Conservation (phyloP, 1,139 yeast genomes). For the Suhomyces ambrosiae region DNA sequence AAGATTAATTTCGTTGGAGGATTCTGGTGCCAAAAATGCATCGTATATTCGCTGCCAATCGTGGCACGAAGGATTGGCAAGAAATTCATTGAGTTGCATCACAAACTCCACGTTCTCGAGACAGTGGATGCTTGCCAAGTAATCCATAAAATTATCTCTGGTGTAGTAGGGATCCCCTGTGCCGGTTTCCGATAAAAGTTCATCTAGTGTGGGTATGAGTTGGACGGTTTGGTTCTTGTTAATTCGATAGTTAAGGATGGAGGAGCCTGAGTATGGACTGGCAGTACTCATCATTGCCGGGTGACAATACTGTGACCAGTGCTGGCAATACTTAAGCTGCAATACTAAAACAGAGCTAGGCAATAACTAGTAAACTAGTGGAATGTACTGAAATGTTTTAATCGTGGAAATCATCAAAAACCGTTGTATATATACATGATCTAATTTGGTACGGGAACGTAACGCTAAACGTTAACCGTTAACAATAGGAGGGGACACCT, state of each 20-base stretch:
- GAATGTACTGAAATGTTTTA: background rate
- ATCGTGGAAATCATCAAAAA: background rate
- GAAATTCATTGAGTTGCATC: constrained; percentile 30
- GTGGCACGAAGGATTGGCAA: constrained; percentile 17
- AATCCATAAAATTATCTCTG: constrained; percentile 27
- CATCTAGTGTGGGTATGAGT: constrained; percentile 16
- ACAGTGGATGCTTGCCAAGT: constrained; percentile 34
- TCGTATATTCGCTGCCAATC: constrained; percentile 32
- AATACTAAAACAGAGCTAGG: too few species aligned
- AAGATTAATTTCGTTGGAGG: constrained; percentile 38
- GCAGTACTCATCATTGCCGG: constrained; percentile 10
- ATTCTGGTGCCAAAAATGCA: constrained; percentile 29
- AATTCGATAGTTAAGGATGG: constrained; percentile 15
- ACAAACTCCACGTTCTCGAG: constrained; percentile 41
- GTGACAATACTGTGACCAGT: background rate
- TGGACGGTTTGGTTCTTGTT: constrained; percentile 14
- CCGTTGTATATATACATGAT: constrained; percentile 5
- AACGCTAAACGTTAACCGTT: constrained; percentile 8
- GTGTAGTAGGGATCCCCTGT: constrained; percentile 10
- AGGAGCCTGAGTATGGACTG: constrained; percentile 4
- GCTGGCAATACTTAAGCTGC: background rate
- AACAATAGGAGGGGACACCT: constrained; percentile 10
- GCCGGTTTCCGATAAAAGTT: constrained; percentile 10
- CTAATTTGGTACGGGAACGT: constrained; percentile 3
- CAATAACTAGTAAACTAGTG: too few species aligned